Evolutionary conservation across 495 filamentous ascomycete species (phyloP), one percentile per base, ranked within the genome.

Genomic region (Achaetomiella virescens): DNA sequence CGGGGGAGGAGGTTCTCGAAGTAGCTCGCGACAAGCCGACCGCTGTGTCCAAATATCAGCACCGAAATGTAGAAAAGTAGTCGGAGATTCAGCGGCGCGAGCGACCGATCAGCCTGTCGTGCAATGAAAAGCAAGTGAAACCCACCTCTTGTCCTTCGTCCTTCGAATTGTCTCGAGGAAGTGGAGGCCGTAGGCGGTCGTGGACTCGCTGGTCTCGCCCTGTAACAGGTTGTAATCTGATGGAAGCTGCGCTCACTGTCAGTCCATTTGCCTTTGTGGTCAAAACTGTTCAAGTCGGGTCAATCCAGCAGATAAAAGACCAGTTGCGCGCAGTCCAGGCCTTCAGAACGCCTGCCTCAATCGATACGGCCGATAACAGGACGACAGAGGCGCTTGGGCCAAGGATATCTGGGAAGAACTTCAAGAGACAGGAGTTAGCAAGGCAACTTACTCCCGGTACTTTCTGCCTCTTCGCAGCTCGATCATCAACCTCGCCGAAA

Each of bases 121-220:
- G 35, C 36, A 43, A 18, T 11, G 31, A 18, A 29, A 17, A 0
- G 15, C 2, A 21, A 20, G 45, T 9, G 17, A 49, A 31, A 41
- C 77, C 55, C 74, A 89, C 87, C 76, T 83, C 72, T 90, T 91
- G 69, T 90, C 87, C 58, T 77, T 81, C 11, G 85, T 82, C 49
- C 78, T 74, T 60, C 79, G 81, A 65, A 90, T 77, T 61, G 78
- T 80, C 46, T 85, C 79, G 8, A 90, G 62, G 53, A 90, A 81
- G 54, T 72, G 74, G 50, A 87, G 64, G n/a, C 87, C 87, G 60
- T 78, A 77, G 52, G 82, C 70, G 5, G 83, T 84, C n/a, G 86
- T 88, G 31, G 78, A 79, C 70, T 84, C 81, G 33, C 65, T 58
- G 36, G 73, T 85, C 65, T 87, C 83, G 55, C 76, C 75, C 20